phyloP scores from a whole-genome alignment of 148 eudicot species.

The Hydrangea macrophylla region DNA sequence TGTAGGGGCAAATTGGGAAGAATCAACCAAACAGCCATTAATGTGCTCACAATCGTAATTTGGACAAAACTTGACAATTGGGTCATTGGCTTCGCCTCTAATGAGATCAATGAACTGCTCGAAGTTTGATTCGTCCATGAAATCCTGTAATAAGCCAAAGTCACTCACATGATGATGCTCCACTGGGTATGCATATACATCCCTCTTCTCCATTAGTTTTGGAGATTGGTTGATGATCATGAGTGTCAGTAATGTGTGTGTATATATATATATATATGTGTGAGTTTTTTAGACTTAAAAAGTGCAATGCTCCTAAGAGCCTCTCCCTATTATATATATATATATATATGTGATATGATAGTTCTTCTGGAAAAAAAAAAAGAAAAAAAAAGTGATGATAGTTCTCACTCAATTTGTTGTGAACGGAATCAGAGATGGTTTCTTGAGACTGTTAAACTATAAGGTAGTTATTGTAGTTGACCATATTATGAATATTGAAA shows the following conservation, averaged over 20 bases:
- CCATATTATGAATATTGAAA: background rate
- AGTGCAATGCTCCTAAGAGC: no score
- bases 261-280: background rate
- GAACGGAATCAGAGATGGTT: background rate
- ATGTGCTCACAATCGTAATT: conserved; percentile 28
- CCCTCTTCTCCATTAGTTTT: conserved; percentile 19
- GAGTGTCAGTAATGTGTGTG: no score
- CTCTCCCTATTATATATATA: background rate
- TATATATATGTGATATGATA: background rate
- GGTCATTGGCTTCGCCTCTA: conserved; percentile 22
- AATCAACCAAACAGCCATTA: conserved; percentile 15
- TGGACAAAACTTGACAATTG: conserved; percentile 16
- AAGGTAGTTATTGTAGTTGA: background rate
- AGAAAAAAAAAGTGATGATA: background rate
- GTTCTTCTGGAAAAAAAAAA: no score
- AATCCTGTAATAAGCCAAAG: conserved; percentile 13
- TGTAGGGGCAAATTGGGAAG: conserved; percentile 14
- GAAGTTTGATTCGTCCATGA: conserved; percentile 30
- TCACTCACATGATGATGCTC: conserved; percentile 17
- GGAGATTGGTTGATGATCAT: background rate
- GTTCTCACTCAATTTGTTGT: background rate
- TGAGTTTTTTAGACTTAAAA: no score
- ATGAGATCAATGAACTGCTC: conserved; percentile 31
- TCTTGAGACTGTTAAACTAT: background rate
- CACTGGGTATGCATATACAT: conserved; percentile 6